These are phyloP conservation scores for Rhododendron griersonianum DNA, from an alignment of 148 eudicot genomes.

Conservation along the genomic window DNA sequence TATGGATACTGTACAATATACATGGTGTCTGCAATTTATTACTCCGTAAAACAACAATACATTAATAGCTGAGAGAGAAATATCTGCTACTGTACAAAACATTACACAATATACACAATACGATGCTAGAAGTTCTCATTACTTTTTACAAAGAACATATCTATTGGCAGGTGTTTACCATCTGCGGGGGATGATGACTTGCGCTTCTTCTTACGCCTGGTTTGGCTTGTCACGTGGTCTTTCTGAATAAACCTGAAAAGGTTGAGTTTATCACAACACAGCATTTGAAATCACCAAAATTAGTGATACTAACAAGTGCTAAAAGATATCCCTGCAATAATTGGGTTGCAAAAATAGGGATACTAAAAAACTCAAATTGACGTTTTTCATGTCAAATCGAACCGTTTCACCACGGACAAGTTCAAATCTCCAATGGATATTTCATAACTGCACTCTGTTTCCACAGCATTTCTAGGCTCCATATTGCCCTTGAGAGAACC, in stretches of 20 bases:
- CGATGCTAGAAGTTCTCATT: conserved; percentile 25
- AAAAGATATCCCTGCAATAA: not conserved
- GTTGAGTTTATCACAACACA: not conserved
- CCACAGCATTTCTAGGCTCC: not conserved
- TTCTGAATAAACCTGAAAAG: conserved; percentile 41
- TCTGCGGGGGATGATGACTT: conserved; percentile 39
- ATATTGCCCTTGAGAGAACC: not conserved
- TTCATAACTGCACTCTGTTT: not conserved
- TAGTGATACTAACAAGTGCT: not conserved
- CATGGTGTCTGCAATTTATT: not conserved
- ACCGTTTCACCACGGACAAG: no score
- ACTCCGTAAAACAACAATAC: not conserved
- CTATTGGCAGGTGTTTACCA: conserved; percentile 68
- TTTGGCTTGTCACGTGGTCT: conserved; percentile 30
- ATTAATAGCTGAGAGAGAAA: not conserved
- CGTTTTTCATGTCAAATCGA: not conserved
- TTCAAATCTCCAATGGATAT: not conserved
- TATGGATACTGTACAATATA: not conserved
- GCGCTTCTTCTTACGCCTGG: conserved; percentile 51
- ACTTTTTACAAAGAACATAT: conserved; percentile 55
- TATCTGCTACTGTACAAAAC: conserved; percentile 1
- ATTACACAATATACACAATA: not conserved
- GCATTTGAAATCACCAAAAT: not conserved
- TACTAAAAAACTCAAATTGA: not conserved
- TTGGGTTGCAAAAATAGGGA: not conserved